phyloP scores from a whole-genome alignment of 371 early-diverging fungal species.

The Mucor irregularis region DNA sequence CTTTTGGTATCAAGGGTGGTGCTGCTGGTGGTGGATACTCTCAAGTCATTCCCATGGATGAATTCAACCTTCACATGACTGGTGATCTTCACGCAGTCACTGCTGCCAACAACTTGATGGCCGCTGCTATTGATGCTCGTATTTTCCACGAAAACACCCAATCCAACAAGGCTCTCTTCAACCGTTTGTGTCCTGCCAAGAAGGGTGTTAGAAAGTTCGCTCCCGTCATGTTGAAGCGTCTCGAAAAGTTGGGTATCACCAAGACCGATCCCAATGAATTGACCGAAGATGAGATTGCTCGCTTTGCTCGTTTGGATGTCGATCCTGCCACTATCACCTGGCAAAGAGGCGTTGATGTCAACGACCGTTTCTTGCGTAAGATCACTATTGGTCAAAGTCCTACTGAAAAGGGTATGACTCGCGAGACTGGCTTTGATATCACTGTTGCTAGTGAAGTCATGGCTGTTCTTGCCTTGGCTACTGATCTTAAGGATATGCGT shows the following conservation, averaged over 20 bases:
- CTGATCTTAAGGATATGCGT: slow-evolving; percentile 89
- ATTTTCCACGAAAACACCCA: slow-evolving; percentile 96
- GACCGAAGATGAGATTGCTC: slow-evolving; percentile 74
- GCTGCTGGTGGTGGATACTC: slow-evolving; percentile 98
- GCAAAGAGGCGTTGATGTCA: slow-evolving; percentile 94
- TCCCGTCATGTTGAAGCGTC: slow-evolving; percentile 82
- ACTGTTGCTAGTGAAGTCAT: slow-evolving; percentile 97
- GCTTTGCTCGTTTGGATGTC: slow-evolving; percentile 90
- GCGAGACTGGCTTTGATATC: slow-evolving; percentile 95
- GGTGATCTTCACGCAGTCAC: slow-evolving; percentile 98
- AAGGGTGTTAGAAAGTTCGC: slow-evolving; percentile 84
- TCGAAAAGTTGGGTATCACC: slow-evolving; percentile 81
- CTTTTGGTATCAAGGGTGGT: slow-evolving; percentile 98
- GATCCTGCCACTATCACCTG: slow-evolving; percentile 91
- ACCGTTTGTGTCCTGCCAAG: slow-evolving; percentile 85
- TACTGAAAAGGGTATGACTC: slow-evolving; percentile 84
- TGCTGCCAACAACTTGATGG: slow-evolving; percentile 94
- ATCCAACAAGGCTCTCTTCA: slow-evolving; percentile 83
- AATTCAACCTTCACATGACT: slow-evolving; percentile 97
- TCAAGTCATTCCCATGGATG: slow-evolving; percentile 98
- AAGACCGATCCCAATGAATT: slow-evolving; percentile 79
- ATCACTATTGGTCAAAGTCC: slow-evolving; percentile 87
- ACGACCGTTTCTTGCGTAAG: slow-evolving; percentile 92
- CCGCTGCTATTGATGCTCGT: slow-evolving; percentile 97
- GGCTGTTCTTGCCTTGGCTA: slow-evolving; percentile 94